Conservation (phyloP, 2,329 filamentous ascomycete species). For the Pyricularia grisea region DNA sequence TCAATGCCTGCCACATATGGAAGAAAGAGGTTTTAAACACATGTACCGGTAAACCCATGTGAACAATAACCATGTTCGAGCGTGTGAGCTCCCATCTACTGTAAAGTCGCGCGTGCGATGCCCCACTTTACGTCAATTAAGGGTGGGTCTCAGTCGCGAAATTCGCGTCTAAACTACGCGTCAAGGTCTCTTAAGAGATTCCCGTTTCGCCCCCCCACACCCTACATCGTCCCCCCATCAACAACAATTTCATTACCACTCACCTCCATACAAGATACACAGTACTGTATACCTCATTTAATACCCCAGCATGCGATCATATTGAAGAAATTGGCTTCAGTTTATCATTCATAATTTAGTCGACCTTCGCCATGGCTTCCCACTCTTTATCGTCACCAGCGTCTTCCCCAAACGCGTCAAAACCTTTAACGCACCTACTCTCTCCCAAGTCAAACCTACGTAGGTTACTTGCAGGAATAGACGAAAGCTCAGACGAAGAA, state of each 20-base stretch:
- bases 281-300: neutral
- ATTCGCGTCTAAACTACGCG: neutral
- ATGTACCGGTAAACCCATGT: neutral
- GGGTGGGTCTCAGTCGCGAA: neutral
- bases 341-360: neutral
- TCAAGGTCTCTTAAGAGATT: neutral
- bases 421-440: conserved; percentile 31
- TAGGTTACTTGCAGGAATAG: conserved; percentile 26
- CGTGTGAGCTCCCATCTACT: neutral
- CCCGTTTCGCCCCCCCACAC: neutral
- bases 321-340: neutral
- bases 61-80: neutral
- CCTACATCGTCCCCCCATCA: neutral
- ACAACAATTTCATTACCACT: neutral
- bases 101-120: neutral
- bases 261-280: neutral
- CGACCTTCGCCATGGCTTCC: conserved; percentile 34
- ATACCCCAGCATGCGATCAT: neutral
- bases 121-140: neutral
- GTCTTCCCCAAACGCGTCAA: conserved; percentile 33
- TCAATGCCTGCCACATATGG: neutral
- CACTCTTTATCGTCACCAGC: conserved; percentile 35
- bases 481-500: conserved; percentile 18
- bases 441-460: conserved; percentile 46
- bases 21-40: neutral